A percentile compares a stretch with the other conserved stretches of the same genome.
These are phyloP conservation scores for Tulasnella sp. DNA, from an alignment of 768 basidiomycete species.

Conservation along the genomic window DNA sequence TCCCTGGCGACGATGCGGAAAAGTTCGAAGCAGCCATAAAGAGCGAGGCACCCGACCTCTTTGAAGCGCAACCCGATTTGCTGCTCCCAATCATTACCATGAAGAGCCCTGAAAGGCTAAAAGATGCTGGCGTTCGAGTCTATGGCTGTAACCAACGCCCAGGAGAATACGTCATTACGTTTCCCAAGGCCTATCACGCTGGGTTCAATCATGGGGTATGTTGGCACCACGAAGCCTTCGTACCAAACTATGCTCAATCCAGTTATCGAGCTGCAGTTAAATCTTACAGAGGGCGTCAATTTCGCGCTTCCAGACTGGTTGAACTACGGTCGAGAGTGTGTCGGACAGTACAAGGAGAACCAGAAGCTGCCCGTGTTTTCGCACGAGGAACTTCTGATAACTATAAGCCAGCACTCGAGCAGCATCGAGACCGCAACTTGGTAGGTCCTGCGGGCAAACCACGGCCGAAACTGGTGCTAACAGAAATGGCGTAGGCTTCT, in stretches of 20 bases:
- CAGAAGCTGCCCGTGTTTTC: conserved; percentile 95
- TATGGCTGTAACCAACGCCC: conserved; percentile 94
- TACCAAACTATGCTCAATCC: conserved; percentile 17
- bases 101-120: conserved; percentile 88
- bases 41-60: conserved; percentile 92
- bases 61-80: conserved; percentile 94
- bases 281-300: conserved; percentile 99
- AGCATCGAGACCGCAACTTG: conserved; percentile 91
- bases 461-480: conserved; percentile 35
- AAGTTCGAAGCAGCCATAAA: conserved; percentile 96
- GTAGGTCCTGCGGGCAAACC: conserved; percentile 35
- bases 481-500: conserved; percentile 57
- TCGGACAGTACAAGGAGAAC: conserved; percentile 84
- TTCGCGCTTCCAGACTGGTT: conserved; percentile 97
- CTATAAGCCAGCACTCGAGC: conserved; percentile 93
- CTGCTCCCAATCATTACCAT: conserved; percentile 96
- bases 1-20: conserved; percentile 89
- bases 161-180: conserved; percentile 96
- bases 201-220: conserved; percentile 97
- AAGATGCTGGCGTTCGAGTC: conserved; percentile 67
- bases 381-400: conserved; percentile 93
- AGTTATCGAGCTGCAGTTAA: conserved; percentile 54
- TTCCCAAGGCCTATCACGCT: conserved; percentile 96
- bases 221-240: conserved; percentile 28
- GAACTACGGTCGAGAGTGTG: conserved; percentile 78